Evolutionary conservation across 305 asterid genomes (phyloP).

Genomic region (Striga hermonthica): DNA sequence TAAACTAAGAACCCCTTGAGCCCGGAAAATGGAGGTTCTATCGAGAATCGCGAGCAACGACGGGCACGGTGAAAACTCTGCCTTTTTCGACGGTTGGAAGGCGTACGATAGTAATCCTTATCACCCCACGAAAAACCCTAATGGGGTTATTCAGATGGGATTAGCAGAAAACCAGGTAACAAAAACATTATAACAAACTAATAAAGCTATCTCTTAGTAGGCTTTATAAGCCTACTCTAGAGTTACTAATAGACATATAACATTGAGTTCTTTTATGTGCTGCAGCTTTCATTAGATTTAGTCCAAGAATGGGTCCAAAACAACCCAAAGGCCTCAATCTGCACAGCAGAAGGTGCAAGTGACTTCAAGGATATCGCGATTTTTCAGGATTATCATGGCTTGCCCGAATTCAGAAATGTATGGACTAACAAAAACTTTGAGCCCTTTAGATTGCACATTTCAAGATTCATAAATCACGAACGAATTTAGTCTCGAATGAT

Average conservation of each 20-base stretch:
- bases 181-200: too few species aligned
- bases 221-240: too few species aligned
- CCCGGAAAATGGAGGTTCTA: conserved; percentile 35
- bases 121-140: conserved; percentile 47
- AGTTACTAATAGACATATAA: background rate
- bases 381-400: conserved; percentile 76
- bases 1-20: background rate
- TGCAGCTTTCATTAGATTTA: conserved; percentile 67
- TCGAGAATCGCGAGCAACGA: conserved; percentile 61
- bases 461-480: background rate
- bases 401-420: conserved; percentile 70
- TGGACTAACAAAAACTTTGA: background rate
- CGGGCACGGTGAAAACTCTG: conserved; percentile 71
- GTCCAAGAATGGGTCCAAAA: conserved; percentile 54
- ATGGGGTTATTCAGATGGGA: conserved; percentile 82
- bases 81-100: conserved; percentile 81
- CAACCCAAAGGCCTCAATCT: conserved; percentile 66
- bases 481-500: too few species aligned
- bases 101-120: conserved; percentile 68
- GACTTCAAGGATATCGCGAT: conserved; percentile 61
- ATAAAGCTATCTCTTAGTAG: too few species aligned
- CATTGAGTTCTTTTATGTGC: background rate
- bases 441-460: background rate
- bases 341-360: conserved; percentile 54
- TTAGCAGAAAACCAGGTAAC: conserved; percentile 73